Evolutionary conservation across 768 basidiomycete species (phyloP).

Genomic region (Cubamyces lactineus): DNA sequence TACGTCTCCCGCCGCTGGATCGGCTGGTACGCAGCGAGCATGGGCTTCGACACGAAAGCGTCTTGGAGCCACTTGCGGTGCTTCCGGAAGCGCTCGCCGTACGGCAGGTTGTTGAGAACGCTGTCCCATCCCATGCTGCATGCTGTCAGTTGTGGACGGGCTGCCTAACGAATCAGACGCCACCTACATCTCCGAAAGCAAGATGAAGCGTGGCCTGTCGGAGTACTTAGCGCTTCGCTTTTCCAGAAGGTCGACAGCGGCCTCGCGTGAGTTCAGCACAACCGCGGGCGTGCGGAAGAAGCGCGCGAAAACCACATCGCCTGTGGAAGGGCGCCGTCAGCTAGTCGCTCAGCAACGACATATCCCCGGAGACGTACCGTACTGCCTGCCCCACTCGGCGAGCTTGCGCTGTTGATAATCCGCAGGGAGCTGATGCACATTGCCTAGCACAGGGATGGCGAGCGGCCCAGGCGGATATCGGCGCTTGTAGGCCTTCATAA

Average conservation of each 20-base stretch:
- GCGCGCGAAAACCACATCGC: conserved; percentile 25
- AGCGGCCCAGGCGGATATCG: conserved; percentile 18
- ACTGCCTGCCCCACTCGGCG: conserved; percentile 21
- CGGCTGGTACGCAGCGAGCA: conserved; percentile 15
- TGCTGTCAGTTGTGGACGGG: not conserved
- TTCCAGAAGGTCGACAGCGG: conserved; percentile 34
- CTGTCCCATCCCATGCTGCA: conserved; percentile 26
- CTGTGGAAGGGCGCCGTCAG: conserved; percentile 7
- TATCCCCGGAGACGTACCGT: conserved; percentile 11
- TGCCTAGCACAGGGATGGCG: conserved; percentile 17
- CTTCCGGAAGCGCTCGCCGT: conserved; percentile 24
- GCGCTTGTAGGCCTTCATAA: conserved; percentile 1
- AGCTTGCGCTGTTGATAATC: conserved; percentile 21
- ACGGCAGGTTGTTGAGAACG: conserved; percentile 12
- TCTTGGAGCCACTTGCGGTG: conserved; percentile 28
- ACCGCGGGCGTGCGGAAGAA: conserved; percentile 29
- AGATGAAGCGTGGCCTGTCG: conserved; percentile 29
- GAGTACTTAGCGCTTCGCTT: conserved; percentile 34
- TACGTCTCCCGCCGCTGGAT: conserved; percentile 23
- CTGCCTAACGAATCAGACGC: not conserved
- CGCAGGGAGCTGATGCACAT: conserved; percentile 22
- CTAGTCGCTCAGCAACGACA: no score
- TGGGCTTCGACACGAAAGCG: conserved; percentile 6
- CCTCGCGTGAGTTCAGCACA: conserved; percentile 32
- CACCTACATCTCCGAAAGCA: conserved; percentile 25